Percentiles rank a stretch among this genome's conserved stretches.
Conservation (phyloP, 257 asterid genomes). For the Rhazya stricta region DNA sequence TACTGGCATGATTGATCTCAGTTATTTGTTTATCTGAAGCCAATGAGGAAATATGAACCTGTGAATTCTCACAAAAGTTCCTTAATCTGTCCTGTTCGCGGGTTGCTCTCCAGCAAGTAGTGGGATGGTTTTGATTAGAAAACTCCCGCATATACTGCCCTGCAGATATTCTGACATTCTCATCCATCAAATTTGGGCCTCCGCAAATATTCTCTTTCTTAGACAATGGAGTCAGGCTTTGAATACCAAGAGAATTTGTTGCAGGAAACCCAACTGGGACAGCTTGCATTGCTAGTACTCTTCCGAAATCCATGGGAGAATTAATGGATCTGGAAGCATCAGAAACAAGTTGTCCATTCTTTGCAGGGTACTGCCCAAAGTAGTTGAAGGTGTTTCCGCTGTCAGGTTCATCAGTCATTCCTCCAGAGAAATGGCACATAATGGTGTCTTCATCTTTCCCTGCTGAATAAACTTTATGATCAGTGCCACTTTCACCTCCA, state of each 20-base stretch:
- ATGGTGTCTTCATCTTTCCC: slow-evolving; percentile 25
- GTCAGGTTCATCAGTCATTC: slow-evolving; percentile 23
- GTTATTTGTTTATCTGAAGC: slow-evolving; percentile 14
- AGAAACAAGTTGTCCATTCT: slow-evolving; percentile 19
- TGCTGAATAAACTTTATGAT: slow-evolving; percentile 23
- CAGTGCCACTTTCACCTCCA: slow-evolving; percentile 27
- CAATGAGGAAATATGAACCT: slow-evolving; percentile 13
- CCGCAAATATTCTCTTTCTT: slow-evolving; percentile 16
- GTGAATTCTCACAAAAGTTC: slow-evolving; percentile 21
- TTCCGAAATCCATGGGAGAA: slow-evolving; percentile 21
- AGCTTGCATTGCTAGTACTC: slow-evolving; percentile 15
- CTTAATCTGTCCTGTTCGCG: slow-evolving; percentile 24
- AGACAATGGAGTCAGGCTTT: slow-evolving; percentile 23
- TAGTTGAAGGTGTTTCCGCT: slow-evolving; percentile 26
- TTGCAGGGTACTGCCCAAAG: slow-evolving; percentile 26
- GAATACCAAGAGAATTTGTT: slow-evolving; percentile 25
- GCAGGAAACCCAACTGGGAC: slow-evolving; percentile 20
- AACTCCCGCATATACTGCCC: slow-evolving; percentile 26
- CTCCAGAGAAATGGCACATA: slow-evolving; percentile 23
- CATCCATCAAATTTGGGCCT: slow-evolving; percentile 20
- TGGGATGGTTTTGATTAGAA: slow-evolving; percentile 18
- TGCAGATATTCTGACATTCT: slow-evolving; percentile 25
- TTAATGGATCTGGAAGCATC: slow-evolving; percentile 24
- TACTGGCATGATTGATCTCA: slow-evolving; percentile 16
- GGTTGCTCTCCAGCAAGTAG: slow-evolving; percentile 24